Conservation (phyloP, 305 asterid species). For the Vinca major region DNA sequence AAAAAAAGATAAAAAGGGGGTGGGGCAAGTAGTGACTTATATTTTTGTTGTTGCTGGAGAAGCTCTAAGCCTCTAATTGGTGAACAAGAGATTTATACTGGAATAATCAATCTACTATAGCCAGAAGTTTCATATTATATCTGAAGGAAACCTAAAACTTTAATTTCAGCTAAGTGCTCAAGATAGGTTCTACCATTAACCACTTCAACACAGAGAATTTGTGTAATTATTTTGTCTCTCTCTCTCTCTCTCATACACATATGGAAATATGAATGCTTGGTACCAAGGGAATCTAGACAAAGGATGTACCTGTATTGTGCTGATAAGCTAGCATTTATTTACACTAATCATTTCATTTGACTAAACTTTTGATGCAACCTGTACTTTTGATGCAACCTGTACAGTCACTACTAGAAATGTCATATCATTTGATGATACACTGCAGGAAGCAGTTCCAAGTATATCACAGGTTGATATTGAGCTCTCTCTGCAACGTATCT, state of each 20-base stretch:
- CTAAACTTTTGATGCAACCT: no score
- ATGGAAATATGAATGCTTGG: no score
- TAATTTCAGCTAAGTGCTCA: neutral
- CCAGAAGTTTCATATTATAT: neutral
- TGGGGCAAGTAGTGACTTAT: neutral
- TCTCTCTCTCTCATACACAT: no score
- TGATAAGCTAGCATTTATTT: neutral
- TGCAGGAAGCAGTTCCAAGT: slow-evolving; percentile 48
- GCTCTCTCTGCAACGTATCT: slow-evolving; percentile 46
- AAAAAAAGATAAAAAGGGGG: neutral
- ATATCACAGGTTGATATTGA: slow-evolving; percentile 48
- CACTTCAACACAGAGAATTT: neutral
- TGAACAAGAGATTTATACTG: neutral
- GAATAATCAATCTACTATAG: no score
- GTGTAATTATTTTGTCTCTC: neutral
- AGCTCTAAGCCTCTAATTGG: neutral
- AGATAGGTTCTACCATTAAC: neutral
- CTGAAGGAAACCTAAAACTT: neutral
- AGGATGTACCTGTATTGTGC: neutral
- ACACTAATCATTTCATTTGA: no score
- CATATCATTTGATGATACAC: slow-evolving; percentile 8
- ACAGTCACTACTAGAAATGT: neutral
- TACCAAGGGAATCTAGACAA: neutral
- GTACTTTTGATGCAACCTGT: neutral
- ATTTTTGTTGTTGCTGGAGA: neutral